Base-by-base conservation (phyloP, 352 stramenopile species). In the Pythium utonaiense region DNA sequence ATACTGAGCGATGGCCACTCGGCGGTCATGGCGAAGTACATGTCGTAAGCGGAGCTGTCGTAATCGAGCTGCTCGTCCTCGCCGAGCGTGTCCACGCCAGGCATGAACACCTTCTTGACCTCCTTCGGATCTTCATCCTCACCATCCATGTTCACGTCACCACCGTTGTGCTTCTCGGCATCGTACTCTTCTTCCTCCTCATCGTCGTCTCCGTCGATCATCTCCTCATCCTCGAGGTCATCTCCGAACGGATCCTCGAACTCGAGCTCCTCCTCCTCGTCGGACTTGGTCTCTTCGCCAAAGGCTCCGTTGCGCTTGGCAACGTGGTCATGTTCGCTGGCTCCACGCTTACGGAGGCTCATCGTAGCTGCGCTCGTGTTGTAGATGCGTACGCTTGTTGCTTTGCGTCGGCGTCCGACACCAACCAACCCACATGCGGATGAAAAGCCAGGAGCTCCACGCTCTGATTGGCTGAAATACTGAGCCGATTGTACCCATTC, bases 1-100 rank as follows among this genome's bases (percentile, higher is more conserved):
- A 99, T 98, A 67, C 88, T 98, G 22, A 99, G 83, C 58, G 93
- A 97, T 12, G 97, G 97, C 96, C 97, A 99, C 75, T 99, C 97
- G 41, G 96, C 90, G 6, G 87, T 96, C 65, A 99, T 91, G 33
- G 95, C 93, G 71, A 99, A 98, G 80, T 99, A 98, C 96, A 99
- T 99, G 73, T 98, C 96, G 82, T 99, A 99, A 7, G 98, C 98
- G 31, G 83, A 97, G 70, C 90, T 97, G 74, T 99, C 97, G 82
- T 99, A 99, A 77, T 99, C 97, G 36, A 99, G 85, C 69, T 97
- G 82, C 69, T 98, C 89, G 57, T 96, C 94, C 48, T 97, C 89
- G 47, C 79, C 71, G 27, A 98, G 70, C 57, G 86, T 83, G 72
- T 98, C 86, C 47, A 95, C 80, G 27, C 88, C 89, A 12, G 96